Evolutionary conservation across 768 basidiomycete genomes (phyloP).

Genomic region (Rhizopogon salebrosus): DNA sequence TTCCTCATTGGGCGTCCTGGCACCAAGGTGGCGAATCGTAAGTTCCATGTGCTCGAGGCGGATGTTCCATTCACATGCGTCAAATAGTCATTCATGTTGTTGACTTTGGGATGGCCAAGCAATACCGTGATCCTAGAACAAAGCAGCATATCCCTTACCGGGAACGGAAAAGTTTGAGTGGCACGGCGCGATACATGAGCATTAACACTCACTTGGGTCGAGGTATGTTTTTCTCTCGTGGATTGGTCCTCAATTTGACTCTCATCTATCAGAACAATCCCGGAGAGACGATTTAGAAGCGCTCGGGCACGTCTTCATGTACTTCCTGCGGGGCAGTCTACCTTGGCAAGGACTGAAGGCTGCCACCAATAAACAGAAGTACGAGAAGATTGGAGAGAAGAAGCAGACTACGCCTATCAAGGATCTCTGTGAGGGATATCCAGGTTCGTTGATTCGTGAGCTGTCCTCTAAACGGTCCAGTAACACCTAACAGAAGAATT

Average conservation of each 20-base stretch:
- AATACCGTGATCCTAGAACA: conserved; percentile 98
- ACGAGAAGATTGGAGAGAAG: conserved; percentile 99
- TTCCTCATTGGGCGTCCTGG: conserved; percentile 94
- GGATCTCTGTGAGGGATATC: conserved; percentile 93
- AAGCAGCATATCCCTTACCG: conserved; percentile 99
- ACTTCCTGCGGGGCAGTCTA: conserved; percentile 92
- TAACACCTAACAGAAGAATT: conserved; percentile 75
- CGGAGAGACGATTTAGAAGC: conserved; percentile 97
- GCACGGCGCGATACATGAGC: conserved; percentile 99
- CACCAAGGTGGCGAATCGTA: conserved; percentile 84
- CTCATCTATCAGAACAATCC: conserved; percentile 63
- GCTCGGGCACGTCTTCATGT: conserved; percentile 99
- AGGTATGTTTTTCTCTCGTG: conserved; percentile 44
- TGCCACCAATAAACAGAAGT: conserved; percentile 99
- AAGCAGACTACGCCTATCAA: conserved; percentile 98
- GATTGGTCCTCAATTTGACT: conserved; percentile 5
- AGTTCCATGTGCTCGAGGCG: conserved; percentile 8
- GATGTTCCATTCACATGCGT: background rate
- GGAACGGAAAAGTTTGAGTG: conserved; percentile 94
- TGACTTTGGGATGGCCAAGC: conserved; percentile 99
- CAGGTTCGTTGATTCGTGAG: conserved; percentile 49
- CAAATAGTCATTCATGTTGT: conserved; percentile 81
- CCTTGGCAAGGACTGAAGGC: conserved; percentile 99
- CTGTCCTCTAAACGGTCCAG: background rate
- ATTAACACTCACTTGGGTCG: conserved; percentile 98